These are phyloP conservation scores for Copromyces sp. DNA, from an alignment of 495 filamentous ascomycete species.

Conservation along the genomic window DNA sequence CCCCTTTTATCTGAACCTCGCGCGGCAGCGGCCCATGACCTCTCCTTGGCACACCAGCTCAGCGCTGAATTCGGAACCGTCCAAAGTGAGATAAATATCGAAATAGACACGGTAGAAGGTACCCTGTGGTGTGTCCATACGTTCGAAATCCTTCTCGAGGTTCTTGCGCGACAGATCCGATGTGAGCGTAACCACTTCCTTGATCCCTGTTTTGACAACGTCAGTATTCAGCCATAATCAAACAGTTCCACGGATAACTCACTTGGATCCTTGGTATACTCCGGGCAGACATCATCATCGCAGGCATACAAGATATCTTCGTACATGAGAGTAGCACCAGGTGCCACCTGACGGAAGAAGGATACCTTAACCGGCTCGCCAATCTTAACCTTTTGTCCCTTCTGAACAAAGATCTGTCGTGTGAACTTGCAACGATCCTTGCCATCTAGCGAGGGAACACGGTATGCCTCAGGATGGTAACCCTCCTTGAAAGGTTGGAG, in stretches of 20 bases:
- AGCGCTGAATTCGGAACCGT: constrained; percentile 95
- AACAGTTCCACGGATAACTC: constrained; percentile 36
- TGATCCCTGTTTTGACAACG: constrained; percentile 63
- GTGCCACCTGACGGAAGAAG: constrained; percentile 96
- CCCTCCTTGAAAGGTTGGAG: constrained; percentile 98
- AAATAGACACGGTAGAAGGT: constrained; percentile 89
- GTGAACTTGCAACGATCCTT: constrained; percentile 99
- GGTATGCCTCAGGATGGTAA: constrained; percentile 95
- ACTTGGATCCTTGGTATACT: constrained; percentile 99
- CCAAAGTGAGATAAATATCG: constrained; percentile 82
- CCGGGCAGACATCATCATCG: constrained; percentile 94
- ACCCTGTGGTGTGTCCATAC: constrained; percentile 98
- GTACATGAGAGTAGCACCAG: constrained; percentile 97
- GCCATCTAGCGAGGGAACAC: constrained; percentile 90
- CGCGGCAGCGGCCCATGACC: constrained; percentile 93
- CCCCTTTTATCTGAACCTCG: constrained; percentile 55
- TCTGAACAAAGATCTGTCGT: constrained; percentile 96
- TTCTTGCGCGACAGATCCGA: constrained; percentile 97
- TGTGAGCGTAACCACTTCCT: constrained; percentile 96
- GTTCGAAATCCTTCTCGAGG: constrained; percentile 96
- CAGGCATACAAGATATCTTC: constrained; percentile 98
- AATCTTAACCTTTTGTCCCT: constrained; percentile 97
- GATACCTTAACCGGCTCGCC: constrained; percentile 98
- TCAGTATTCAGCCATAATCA: constrained; percentile 15
- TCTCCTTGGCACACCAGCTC: constrained; percentile 98